Percentiles rank a stretch among this genome's conserved stretches.
These are phyloP conservation scores for Lyophyllum decastes DNA, from an alignment of 768 basidiomycete species.

Conservation along the genomic window DNA sequence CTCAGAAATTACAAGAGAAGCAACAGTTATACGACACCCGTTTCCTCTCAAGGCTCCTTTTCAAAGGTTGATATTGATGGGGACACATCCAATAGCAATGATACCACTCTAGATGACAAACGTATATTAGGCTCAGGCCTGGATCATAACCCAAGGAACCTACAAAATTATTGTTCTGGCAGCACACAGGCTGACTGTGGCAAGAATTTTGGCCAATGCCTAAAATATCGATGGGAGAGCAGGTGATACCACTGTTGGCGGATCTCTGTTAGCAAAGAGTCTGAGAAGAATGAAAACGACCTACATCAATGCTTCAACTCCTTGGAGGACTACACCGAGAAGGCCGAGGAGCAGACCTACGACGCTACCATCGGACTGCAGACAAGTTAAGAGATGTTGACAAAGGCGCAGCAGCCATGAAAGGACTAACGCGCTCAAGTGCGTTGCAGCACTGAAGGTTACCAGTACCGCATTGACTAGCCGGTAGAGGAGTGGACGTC, in stretches of 20 bases:
- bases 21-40: too few relatives aligned
- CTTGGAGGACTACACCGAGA: constrained; percentile 25
- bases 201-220: constrained; percentile 29
- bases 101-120: constrained; percentile 27
- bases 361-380: constrained; percentile 22
- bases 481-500: constrained; percentile 18
- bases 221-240: constrained; percentile 28
- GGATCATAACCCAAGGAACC: background rate
- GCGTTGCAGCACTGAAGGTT: constrained; percentile 27
- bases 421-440: constrained; percentile 22
- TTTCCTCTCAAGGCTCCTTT: background rate
- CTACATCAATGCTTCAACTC: constrained; percentile 29
- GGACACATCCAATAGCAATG: constrained; percentile 39
- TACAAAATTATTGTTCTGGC: constrained; percentile 32
- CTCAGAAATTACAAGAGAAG: too few relatives aligned
- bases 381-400: background rate
- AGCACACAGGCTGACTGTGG: constrained; percentile 38
- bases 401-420: background rate
- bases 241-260: constrained; percentile 25
- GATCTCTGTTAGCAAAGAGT: background rate
- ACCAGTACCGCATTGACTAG: constrained; percentile 22
- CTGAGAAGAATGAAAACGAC: background rate
- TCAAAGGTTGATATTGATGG: constrained; percentile 29
- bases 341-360: constrained; percentile 24
- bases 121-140: background rate